Base-by-base conservation (phyloP, 2,329 filamentous ascomycete genomes). In the Biscogniauxia marginata region DNA sequence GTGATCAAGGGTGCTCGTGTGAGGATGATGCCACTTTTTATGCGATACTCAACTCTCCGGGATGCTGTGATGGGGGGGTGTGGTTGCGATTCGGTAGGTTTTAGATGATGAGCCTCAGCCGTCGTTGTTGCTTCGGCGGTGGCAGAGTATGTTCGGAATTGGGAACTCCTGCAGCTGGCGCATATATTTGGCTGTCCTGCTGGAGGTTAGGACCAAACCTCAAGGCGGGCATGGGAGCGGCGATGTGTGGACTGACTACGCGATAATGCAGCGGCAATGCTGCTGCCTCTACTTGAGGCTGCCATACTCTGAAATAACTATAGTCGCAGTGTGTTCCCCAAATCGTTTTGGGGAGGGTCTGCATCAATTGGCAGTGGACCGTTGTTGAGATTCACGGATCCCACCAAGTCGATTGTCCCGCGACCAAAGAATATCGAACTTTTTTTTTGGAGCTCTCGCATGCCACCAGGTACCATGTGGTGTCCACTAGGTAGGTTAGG, bases 1-100 rank as follows among this genome's bases (percentile, higher is more conserved):
- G 95, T 98, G 67, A 99, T 81, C 57, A 96, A 79, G 6, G 95
- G 95, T 49, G 95, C 85, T 23, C 95, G 91, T 47, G 92, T 95
- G 61, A 99, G 85, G 65, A 98, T 85, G 57, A 97, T 81, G 62
- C 91, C 89, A 56, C 82, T 79, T 56, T 77, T 78, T 71, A 86
- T 77, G 62, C 76, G 74, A 74, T 83, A 83, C 59, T 70, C 65
- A 47, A 69, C 57, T 54, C 57, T 59, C 43, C 58, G 61, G 23
- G 66, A 60, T 19, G 60, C 61, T 30, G 67, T 68, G 55, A 69
- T 25, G 52, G 67, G 66, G n/a, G 67, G 65, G 39, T 69, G 65
- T 55, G 70, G 63, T 39, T 66, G 52, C 63, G 67, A 64, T 55
- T 66, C 62, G 70, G 71, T 67, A 65, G 68, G 60, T 69, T 67